Evolutionary conservation across 2,329 filamentous ascomycete genomes (phyloP), one percentile per base, ranked within the genome.

Genomic region (Paecilomyces dactylethromorphus): DNA sequence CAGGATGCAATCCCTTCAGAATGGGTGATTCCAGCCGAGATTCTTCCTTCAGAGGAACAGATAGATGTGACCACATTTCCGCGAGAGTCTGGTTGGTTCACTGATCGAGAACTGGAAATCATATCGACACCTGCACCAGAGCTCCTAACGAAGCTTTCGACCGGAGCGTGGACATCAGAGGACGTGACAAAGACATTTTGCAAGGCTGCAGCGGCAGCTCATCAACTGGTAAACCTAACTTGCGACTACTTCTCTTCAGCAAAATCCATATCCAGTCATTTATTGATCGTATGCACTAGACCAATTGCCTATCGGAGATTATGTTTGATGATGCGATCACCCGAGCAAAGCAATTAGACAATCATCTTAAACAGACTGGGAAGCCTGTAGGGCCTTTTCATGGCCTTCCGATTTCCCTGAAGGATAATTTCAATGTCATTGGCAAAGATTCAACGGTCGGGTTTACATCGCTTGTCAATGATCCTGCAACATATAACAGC

Each of bases 1-100:
- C 63, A 62, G 5, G 69, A 73, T 51, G 81, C 81, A 0, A 84
- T 88, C 56, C 85, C 86, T 0, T 58, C 74, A 1, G 80, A 86
- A 66, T 87, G 84, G 81, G 76, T 78, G 56, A 78, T 88, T 5
- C 83, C 84, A 0, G 68, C 70, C 5, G 67, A 79, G 54, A 70
- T 85, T 51, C 66, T 87, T 0, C 85, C 86, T 2, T 76, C 81
- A 0, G 77, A 78, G 0, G 75, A 78, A 33, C 80, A 84, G 65
- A 73, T 81, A 53, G 79, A 87, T 65, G 82, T 88, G 15, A 83
- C 81, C 0, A 64, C 64, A 3, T 87, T 85, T 71, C 84, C 85
- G 2, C 56, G 18, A 15, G 53, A 66, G 66, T 88, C 84, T 1
- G 84, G 84, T 2, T 86, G 85, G 79, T 86, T 89, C 62, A 84